phyloP scores from a whole-genome alignment of 176 grass and related monocot species.

The Cocos nucifera region DNA sequence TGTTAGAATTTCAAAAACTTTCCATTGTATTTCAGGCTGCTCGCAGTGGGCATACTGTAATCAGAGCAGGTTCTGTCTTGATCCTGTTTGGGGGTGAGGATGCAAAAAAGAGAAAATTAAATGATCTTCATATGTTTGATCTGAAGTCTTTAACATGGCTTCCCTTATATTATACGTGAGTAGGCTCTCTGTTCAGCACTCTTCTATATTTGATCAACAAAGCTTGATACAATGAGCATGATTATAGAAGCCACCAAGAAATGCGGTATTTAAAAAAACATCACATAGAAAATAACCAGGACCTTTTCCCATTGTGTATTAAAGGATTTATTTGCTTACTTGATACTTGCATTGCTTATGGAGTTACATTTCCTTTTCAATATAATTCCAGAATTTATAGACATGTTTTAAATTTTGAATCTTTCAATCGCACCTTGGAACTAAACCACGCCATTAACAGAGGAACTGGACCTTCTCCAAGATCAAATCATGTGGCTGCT shows the following conservation, averaged over 20 bases:
- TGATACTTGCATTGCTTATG: neutral
- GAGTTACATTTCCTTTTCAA: no score
- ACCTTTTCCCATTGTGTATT: neutral
- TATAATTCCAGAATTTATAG: no score
- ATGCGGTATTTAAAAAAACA: no score
- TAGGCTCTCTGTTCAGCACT: slow-evolving; percentile 6
- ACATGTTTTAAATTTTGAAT: no score
- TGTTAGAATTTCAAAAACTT: no score
- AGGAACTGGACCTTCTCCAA: slow-evolving; percentile 85
- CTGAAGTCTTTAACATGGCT: slow-evolving; percentile 93
- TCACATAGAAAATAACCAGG: no score
- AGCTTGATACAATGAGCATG: no score
- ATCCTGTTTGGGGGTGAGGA: slow-evolving; percentile 93
- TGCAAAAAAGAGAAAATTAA: slow-evolving; percentile 79
- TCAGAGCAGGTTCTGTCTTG: slow-evolving; percentile 73
- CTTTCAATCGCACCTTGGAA: no score
- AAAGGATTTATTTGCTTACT: neutral
- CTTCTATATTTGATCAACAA: no score
- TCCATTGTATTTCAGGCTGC: slow-evolving; percentile 41
- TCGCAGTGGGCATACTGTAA: slow-evolving; percentile 85
- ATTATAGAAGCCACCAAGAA: no score
- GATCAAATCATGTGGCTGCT: slow-evolving; percentile 76
- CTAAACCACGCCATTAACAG: slow-evolving; percentile 3
- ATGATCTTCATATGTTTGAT: slow-evolving; percentile 98
- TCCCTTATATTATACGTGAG: slow-evolving; percentile 96